Evolutionary conservation across 805 yeast species (phyloP), one percentile per base, ranked within the genome.

Genomic region (Maudiozyma barnettii): DNA sequence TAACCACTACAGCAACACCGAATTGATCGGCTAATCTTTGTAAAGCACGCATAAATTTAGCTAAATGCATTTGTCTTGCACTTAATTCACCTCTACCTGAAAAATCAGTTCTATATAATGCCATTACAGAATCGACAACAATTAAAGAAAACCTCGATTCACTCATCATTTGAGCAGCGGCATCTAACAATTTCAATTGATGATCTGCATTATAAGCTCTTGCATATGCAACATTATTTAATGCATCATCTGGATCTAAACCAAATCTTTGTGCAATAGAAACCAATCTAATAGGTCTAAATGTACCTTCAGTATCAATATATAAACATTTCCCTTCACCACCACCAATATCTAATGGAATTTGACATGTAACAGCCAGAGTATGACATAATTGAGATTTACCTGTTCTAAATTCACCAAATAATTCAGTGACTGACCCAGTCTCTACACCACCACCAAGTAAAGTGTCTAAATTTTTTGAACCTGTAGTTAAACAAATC

Each of bases 361-460:
- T 72, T 66, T 91, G 99, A 65, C 98, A 91, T 2, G 97, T 91
- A 6, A 93, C 96, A 0, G 98, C 96, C 47, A 93, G 73, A 1
- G 98, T 93, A 64, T 93, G 99, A 66, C 99, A 93, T 42, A 93
- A 69, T 70, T 93, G 99, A 4, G 97, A 88, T 64, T 93, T 93
- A 41, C 99, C 99, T 2, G 99, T 93, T 70, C 98, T 79, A 65
- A 90, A 93, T 66, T 93, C 99, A 35, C 99, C 99, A 70, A 87
- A 93, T 8, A 91, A 77, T 67, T 93, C 99, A 1, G 99, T 93
- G 54, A 93, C 84, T 2, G 96, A 85, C 2, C 99, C 99, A 0
- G 99, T 93, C 65, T 93, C 99, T 45, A 93, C 77, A 39, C 99
- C 99, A 46, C 99, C 99, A 9, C 97, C 97, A 37, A 93, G 71